Evolutionary conservation across 805 yeast species (phyloP).

Genomic region (Phaffomyces thermotolerans): DNA sequence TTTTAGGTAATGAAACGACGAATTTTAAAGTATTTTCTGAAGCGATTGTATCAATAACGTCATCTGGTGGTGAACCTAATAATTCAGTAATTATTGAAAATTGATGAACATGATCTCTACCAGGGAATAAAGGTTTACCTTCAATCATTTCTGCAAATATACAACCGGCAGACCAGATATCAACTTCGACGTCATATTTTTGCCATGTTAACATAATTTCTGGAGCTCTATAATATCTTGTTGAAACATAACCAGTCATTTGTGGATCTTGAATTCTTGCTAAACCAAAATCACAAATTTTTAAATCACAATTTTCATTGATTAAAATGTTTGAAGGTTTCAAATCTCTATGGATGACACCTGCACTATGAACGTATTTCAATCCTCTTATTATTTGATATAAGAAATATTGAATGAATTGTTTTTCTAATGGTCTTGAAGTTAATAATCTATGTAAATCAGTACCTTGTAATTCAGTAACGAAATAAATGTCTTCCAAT

Average conservation of each 20-base stretch:
- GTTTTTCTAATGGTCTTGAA: conserved; percentile 90
- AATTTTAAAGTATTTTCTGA: conserved; percentile 91
- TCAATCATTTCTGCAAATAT: conserved; percentile 97
- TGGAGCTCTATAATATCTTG: conserved; percentile 95
- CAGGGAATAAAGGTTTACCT: conserved; percentile 95
- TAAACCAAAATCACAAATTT: conserved; percentile 89
- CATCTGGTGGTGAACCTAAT: conserved; percentile 93
- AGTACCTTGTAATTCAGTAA: conserved; percentile 94
- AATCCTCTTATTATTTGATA: conserved; percentile 90
- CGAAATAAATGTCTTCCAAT: conserved; percentile 90
- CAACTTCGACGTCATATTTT: conserved; percentile 93
- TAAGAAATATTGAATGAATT: conserved; percentile 92
- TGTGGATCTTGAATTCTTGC: conserved; percentile 98
- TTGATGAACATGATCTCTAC: conserved; percentile 97
- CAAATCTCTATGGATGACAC: conserved; percentile 84
- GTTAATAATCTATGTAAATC: conserved; percentile 88
- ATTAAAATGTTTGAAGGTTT: conserved; percentile 81
- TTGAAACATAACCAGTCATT: conserved; percentile 97
- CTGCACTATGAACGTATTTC: conserved; percentile 87
- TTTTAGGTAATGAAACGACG: conserved; percentile 86
- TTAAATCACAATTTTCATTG: conserved; percentile 85
- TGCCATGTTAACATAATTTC: conserved; percentile 99
- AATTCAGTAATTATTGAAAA: conserved; percentile 94
- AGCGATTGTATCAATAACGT: conserved; percentile 92
- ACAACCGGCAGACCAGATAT: conserved; percentile 97